Evolutionary conservation across 2,329 filamentous ascomycete genomes (phyloP).

Genomic region (Fusarium coffeatum): DNA sequence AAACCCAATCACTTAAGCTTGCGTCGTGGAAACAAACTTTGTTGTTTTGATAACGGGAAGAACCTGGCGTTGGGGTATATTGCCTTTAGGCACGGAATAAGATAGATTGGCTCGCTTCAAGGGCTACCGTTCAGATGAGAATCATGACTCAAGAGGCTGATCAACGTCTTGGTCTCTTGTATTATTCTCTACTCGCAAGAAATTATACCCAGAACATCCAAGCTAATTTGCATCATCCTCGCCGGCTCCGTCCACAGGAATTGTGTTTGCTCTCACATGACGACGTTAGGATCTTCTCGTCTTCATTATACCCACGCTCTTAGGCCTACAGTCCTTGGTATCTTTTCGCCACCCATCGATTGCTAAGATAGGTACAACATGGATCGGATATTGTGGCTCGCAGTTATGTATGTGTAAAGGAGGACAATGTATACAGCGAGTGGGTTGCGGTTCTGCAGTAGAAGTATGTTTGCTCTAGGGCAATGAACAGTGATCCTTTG

Average conservation of each 20-base stretch:
- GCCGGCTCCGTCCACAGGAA: slow-evolving; percentile 32
- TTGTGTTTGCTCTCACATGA: slow-evolving; percentile 30
- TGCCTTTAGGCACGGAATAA: slow-evolving; percentile 35
- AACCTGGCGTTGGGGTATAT: slow-evolving; percentile 45
- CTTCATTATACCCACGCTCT: slow-evolving; percentile 30
- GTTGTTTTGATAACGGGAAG: slow-evolving; percentile 40
- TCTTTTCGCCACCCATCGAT: slow-evolving; percentile 7
- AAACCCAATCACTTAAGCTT: neutral
- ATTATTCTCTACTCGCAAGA: neutral
- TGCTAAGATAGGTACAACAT: slow-evolving; percentile 19
- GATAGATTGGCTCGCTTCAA: slow-evolving; percentile 38
- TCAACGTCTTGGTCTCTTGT: slow-evolving; percentile 15
- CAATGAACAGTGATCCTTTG: slow-evolving; percentile 41
- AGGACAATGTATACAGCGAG: slow-evolving; percentile 31
- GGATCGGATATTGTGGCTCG: slow-evolving; percentile 27
- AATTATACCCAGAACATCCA: neutral
- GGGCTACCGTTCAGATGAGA: slow-evolving; percentile 13
- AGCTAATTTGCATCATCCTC: slow-evolving; percentile 35
- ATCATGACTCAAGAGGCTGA: slow-evolving; percentile 4
- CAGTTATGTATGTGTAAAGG: slow-evolving; percentile 19
- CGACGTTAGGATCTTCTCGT: slow-evolving; percentile 30
- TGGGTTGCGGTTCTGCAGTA: slow-evolving; percentile 35
- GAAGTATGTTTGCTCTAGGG: slow-evolving; percentile 22
- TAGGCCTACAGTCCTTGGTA: slow-evolving; percentile 23
- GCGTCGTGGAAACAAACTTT: slow-evolving; percentile 12